Evolutionary conservation across 2,329 filamentous ascomycete genomes (phyloP), one percentile per base, ranked within the genome.

Genomic region (Stenocarpella maydis): DNA sequence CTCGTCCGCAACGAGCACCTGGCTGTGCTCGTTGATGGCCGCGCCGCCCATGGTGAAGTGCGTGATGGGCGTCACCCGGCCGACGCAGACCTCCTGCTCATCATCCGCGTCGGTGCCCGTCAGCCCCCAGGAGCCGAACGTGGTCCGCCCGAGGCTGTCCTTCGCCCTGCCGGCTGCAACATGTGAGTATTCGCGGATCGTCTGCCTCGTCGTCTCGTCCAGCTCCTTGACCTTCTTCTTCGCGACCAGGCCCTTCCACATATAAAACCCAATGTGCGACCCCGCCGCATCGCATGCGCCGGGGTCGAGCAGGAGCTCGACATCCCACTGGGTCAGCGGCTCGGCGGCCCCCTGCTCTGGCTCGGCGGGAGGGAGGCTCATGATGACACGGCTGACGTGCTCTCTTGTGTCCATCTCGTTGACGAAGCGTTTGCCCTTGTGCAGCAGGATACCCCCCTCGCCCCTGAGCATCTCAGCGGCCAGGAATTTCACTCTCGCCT

Each of bases 1-100:
- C 0, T 73, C 77, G 2, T 78, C 74, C 9, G 75, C 74, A 26
- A 81, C 77, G 15, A 91, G 74, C 0, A 91, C 84, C 71, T 86
- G 83, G 1, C 83, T 82, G 53, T 82, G 79, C 8, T 84, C 79
- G 72, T 88, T 86, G 72, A 91, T 87, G 2, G 85, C 80, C 0
- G 85, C 88, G 0, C 89, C 89, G 5, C 89, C 89, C 89, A 91
- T 91, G 1, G 89, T 91, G 73, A 91, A 91, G 74, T 91, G 89
- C 2, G 88, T 82, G 0, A 91, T 87, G 0, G 89, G 89, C 5
- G 89, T 91, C 1, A 91, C 87, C 1, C 77, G 82, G 0, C 88
- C 89, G 0, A 90, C 76, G 70, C 87, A 89, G 0, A 91, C 80
- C 34, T 87, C 82, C 4, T 86, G 82, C 0, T 89, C 85, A 0